Conservation (phyloP, 2,329 filamentous ascomycete genomes). For the Blastomyces gilchristii region DNA sequence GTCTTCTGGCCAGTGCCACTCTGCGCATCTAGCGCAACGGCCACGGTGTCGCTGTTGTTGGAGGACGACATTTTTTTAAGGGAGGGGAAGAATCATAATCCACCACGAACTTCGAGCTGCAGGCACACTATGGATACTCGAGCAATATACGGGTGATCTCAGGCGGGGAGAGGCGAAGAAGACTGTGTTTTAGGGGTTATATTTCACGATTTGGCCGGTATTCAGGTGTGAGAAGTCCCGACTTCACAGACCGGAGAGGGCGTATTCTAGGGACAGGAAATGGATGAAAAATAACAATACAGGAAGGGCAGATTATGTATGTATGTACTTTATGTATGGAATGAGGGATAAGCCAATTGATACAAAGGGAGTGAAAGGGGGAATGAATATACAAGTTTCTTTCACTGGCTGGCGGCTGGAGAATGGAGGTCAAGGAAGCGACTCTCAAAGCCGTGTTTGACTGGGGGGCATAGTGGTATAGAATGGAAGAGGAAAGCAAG, state of each 20-base stretch:
- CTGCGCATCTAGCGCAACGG: conserved; percentile 27
- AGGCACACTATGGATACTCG: not conserved
- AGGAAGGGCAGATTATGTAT: conserved; percentile 1
- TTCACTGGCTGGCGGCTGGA: not conserved
- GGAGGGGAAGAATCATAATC: not conserved
- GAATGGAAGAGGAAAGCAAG: not conserved
- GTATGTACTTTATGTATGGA: not conserved
- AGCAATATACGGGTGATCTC: not conserved
- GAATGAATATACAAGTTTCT: not conserved
- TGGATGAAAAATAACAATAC: conserved; percentile 2
- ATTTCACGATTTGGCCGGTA: not conserved
- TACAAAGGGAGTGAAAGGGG: not conserved
- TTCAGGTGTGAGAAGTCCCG: conserved; percentile 4
- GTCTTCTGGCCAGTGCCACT: conserved; percentile 28
- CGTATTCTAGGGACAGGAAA: not conserved
- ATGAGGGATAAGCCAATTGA: not conserved
- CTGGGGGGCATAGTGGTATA: not conserved
- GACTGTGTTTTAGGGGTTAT: not conserved
- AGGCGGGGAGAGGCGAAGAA: not conserved
- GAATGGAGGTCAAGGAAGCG: not conserved
- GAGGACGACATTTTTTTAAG: conserved; percentile 7
- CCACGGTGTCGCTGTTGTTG: conserved; percentile 20
- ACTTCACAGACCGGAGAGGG: not conserved
- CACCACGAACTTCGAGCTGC: not conserved
- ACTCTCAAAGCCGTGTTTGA: not conserved